Evolutionary conservation across 306 rosid genomes (phyloP), one percentile per base, ranked within the genome.

Genomic region (Dalbergia cultrata): DNA sequence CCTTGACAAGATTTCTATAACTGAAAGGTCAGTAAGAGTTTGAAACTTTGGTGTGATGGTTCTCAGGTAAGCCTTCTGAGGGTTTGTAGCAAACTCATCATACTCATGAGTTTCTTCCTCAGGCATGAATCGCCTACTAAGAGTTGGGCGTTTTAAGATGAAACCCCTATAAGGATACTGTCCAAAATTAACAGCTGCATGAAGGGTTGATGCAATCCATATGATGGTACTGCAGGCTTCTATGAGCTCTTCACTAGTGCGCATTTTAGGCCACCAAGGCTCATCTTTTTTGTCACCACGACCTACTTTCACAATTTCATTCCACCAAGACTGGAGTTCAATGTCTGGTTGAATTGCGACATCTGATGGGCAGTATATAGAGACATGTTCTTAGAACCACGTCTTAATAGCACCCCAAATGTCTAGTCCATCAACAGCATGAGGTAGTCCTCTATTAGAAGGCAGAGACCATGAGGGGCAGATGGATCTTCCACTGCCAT

Each of bases 301-400:
- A 17, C 92, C 92, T 0, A 84, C 86, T 63, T 80, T 81, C 13
- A 76, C 81, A 10, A 88, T 69, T 47, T 90, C 97, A 85, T 74
- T 85, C 97, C 97, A 89, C 82, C 90, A 91, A 50, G 88, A 85
- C 69, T 89, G 96, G 63, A 89, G 90, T 56, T 89, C 96, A 33
- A 76, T 2, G 74, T 91, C 96, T 34, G 84, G 81, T 5, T 10
- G 75, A 45, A 91, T 76, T 12, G 49, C 67, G 47, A 45, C 82
- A 47, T 91, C 86, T 8, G 85, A 85, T 11, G 80, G 72, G 82
- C 89, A 88, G 83, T 89, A 89, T 77, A 76, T 61, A 44, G 57
- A 79, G 74, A 89, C 87, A 44, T 90, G 88, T 18, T 90, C 94
- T 62, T 75, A 74, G 4, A 90, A 90, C 92, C 92, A 86, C 12